phyloP scores from a whole-genome alignment of 805 yeast species.

The Saccharomycopsis capsularis region DNA sequence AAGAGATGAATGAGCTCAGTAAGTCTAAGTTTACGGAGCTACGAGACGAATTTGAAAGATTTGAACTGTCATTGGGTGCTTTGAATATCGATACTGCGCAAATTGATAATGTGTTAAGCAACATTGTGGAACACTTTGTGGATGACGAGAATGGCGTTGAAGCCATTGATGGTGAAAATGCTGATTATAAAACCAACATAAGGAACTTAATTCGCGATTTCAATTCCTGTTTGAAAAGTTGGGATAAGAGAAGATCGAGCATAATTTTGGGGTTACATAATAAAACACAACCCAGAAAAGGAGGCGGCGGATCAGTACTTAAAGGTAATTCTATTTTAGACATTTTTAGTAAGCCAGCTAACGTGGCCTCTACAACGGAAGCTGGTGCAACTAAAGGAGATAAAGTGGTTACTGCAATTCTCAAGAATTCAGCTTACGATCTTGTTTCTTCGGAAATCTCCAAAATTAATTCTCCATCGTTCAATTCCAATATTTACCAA shows the following conservation, averaged over 20 bases:
- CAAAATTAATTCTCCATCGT: neutral
- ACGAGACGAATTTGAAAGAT: conserved; percentile 2
- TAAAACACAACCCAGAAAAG: neutral
- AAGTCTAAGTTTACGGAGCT: conserved; percentile 5
- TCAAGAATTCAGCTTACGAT: no score
- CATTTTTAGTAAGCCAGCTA: no score
- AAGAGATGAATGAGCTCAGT: conserved; percentile 21
- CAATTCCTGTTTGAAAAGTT: conserved; percentile 5
- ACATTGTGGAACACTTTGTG: conserved; percentile 3
- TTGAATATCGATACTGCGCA: neutral
- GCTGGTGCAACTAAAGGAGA: no score
- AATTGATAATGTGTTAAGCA: neutral
- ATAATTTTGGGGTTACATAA: conserved; percentile 4
- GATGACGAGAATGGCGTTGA: conserved; percentile 5
- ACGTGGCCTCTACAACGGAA: no score
- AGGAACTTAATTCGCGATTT: conserved; percentile 8
- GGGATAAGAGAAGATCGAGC: conserved; percentile 14
- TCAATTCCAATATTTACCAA: conserved; percentile 16
- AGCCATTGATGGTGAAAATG: neutral
- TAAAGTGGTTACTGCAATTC: no score
- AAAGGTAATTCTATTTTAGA: no score
- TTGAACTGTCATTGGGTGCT: neutral
- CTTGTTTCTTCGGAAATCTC: no score
- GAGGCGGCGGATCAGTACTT: neutral
- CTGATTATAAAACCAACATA: neutral